phyloP scores from a whole-genome alignment of 1,284 basidiomycete species.

The Volvariella surrecta region DNA sequence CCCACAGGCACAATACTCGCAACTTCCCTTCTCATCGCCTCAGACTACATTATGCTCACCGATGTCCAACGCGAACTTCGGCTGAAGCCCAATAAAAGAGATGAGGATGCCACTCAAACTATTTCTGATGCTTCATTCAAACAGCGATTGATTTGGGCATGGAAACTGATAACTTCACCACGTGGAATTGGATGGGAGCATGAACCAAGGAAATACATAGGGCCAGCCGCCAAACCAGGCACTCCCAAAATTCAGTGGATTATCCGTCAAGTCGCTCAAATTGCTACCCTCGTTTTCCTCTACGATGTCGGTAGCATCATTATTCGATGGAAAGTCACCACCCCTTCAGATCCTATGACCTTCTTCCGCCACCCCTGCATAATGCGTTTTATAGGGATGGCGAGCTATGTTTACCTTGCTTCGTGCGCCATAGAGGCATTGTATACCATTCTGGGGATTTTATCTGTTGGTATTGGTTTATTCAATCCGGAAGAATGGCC shows the following conservation, averaged over 20 bases:
- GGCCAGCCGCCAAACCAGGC: conserved; percentile 6
- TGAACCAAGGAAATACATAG: conserved; percentile 9
- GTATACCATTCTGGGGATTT: conserved; percentile 7
- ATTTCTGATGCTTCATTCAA: conserved; percentile 5
- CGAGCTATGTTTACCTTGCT: not conserved
- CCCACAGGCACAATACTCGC: not conserved
- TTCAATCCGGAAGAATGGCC: conserved; percentile 17
- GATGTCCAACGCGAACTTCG: conserved; percentile 4
- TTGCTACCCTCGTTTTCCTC: not conserved
- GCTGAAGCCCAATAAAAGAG: not conserved
- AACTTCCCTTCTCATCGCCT: conserved; percentile 1
- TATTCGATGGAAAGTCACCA: not conserved
- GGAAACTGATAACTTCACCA: conserved; percentile 13
- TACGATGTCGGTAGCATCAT: not conserved
- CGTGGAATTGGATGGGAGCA: conserved; percentile 19
- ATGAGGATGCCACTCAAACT: not conserved
- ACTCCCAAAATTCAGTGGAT: conserved; percentile 6
- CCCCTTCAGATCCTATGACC: not conserved
- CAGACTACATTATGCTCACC: conserved; percentile 4
- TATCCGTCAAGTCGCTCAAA: conserved; percentile 4
- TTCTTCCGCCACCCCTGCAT: not conserved
- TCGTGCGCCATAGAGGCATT: conserved; percentile 3
- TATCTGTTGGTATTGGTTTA: conserved; percentile 10
- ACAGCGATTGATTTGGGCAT: conserved; percentile 12
- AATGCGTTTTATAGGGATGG: conserved; percentile 10